Evolutionary conservation across 2,329 filamentous ascomycete genomes (phyloP).

Genomic region (Mollisiaceae sp.): DNA sequence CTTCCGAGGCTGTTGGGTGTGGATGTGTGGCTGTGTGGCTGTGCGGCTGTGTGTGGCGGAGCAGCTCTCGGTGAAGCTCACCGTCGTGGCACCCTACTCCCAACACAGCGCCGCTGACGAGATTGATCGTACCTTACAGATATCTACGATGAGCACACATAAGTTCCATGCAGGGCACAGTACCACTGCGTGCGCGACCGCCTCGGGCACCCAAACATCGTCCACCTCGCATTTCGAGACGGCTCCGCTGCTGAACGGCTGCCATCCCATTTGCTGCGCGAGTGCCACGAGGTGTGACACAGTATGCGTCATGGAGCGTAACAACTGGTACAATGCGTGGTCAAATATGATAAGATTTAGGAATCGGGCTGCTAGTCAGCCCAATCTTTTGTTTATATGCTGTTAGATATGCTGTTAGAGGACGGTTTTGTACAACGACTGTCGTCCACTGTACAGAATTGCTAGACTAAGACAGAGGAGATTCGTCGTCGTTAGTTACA

Average conservation of each 20-base stretch:
- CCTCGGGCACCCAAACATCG: constrained; percentile 8
- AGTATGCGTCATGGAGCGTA: constrained; percentile 7
- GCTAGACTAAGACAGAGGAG: neutral
- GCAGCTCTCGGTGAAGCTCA: neutral
- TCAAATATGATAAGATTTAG: neutral
- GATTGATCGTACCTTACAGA: constrained; percentile 19
- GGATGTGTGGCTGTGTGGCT: too few relatives aligned
- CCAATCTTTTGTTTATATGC: constrained; percentile 1
- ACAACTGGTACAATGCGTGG: neutral
- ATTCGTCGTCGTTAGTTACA: constrained; percentile 3
- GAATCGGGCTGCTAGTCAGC: neutral
- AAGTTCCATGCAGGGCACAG: constrained; percentile 9
- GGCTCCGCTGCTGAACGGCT: constrained; percentile 3
- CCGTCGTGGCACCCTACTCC: neutral
- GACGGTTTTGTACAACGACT: neutral
- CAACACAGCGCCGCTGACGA: neutral
- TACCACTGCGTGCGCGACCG: neutral
- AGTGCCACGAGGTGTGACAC: constrained; percentile 4
- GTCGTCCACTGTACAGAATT: neutral
- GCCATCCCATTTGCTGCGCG: constrained; percentile 15
- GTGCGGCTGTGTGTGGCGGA: neutral
- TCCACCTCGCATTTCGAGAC: constrained; percentile 3
- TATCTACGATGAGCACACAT: constrained; percentile 12
- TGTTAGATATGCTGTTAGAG: neutral
- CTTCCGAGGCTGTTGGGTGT: neutral